Base-by-base conservation (phyloP, 495 filamentous ascomycete genomes). In the Podospora comata region DNA sequence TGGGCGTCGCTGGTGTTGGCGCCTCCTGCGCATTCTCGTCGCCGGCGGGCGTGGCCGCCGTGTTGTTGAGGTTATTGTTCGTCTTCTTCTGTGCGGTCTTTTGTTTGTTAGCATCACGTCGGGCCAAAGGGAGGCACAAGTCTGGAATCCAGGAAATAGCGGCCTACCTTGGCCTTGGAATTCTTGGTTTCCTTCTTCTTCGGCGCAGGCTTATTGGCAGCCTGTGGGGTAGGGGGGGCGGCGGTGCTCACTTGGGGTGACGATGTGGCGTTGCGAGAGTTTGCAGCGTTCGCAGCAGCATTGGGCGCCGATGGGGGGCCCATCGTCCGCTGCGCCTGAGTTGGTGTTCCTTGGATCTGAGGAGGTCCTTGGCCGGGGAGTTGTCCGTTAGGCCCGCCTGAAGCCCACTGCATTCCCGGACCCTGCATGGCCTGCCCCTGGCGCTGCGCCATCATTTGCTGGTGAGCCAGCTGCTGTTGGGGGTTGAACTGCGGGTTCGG, bases 231-330 rank as follows among this genome's bases (percentile, higher is more conserved):
- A 6, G 94, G 94, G 2, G 95, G 94, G 20, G 92, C 91, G 55
- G 92, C 87, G 56, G 79, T 85, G 64, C 80, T 81, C 53, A 90
- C 88, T 70, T 94, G 91, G 32, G 94, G 94, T 55, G 94, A 96
- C 55, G 91, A 85, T 4, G 92, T 92, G 84, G 87, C 55, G 87
- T 84, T 70, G 90, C 88, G 86, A 28, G 85, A 80, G 60, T 77
- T 80, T 63, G 77, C 71, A 44, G 70, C 72, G 64, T 83, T 76
- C 18, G 62, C 69, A 11, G 84, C 82, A 57, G 83, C 82, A 15
- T 90, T 84, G 6, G 91, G 92, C 27, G 89, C 91, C 67, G 91
- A 90, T n/a, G 95, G 94, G 16, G 94, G 94, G 58, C 92, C 92
- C 93, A 97, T 97, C 3, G 85, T 79, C 55, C 89, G 85, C 77